A percentile compares a stretch with the other conserved stretches of the same genome.
These are phyloP conservation scores for Vitis amurensis DNA, from an alignment of 164 flowering plant genomes.

Conservation along the genomic window DNA sequence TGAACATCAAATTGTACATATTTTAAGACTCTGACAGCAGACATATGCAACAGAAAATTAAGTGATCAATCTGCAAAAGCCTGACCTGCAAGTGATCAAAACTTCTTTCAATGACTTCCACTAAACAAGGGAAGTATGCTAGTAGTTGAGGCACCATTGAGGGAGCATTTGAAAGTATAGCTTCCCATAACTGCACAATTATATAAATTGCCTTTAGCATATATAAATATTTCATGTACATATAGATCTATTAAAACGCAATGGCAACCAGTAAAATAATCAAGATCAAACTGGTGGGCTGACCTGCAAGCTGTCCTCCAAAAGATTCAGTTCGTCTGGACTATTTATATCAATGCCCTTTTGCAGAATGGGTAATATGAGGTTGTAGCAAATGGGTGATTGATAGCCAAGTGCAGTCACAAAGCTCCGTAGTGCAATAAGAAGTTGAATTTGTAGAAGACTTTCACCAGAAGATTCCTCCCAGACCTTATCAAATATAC, in stretches of 20 bases:
- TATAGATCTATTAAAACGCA: neutral
- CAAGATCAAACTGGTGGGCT: constrained; percentile 14
- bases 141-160: constrained; percentile 78
- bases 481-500: constrained; percentile 61
- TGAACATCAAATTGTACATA: too few species aligned
- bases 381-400: constrained; percentile 73
- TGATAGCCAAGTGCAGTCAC: constrained; percentile 79
- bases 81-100: constrained; percentile 90
- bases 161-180: constrained; percentile 80
- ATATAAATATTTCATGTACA: too few species aligned
- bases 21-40: neutral
- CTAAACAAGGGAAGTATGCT: constrained; percentile 63
- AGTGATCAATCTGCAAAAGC: neutral
- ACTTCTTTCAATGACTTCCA: constrained; percentile 75
- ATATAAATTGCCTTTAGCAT: neutral
- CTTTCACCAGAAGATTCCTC: constrained; percentile 93
- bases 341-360: constrained; percentile 69
- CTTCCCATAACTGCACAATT: constrained; percentile 88
- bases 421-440: constrained; percentile 76
- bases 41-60: neutral
- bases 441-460: constrained; percentile 90
- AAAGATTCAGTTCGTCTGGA: constrained; percentile 88
- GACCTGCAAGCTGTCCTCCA: constrained; percentile 91
- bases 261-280: neutral
- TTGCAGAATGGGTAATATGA: constrained; percentile 73